These are phyloP conservation scores for Backusella circina DNA, from an alignment of 192 early-diverging fungal species.

Conservation along the genomic window DNA sequence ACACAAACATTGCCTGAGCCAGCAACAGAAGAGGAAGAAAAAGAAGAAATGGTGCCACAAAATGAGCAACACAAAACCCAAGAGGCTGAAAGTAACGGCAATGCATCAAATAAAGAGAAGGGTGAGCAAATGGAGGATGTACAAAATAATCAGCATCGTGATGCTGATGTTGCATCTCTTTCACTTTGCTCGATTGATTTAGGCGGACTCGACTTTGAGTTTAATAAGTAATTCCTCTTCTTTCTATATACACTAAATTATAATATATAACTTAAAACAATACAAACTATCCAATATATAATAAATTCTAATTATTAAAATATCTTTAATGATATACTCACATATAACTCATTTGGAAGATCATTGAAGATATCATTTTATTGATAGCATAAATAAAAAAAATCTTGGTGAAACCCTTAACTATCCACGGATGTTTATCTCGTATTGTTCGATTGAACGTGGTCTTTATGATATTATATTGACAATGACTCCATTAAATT, in stretches of 20 bases:
- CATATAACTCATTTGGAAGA: too few relatives aligned
- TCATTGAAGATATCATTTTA: too few relatives aligned
- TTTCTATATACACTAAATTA: neutral
- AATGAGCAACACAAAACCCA: neutral
- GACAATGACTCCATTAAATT: too few relatives aligned
- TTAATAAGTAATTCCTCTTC: neutral
- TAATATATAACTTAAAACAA: neutral
- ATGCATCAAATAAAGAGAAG: neutral
- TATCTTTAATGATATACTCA: too few relatives aligned
- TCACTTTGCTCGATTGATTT: slow-evolving; percentile 9
- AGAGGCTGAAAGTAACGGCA: neutral
- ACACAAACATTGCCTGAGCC: neutral
- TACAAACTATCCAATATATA: neutral
- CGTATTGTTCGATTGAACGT: too few relatives aligned
- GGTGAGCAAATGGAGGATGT: neutral
- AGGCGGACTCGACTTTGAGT: neutral
- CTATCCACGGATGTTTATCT: too few relatives aligned
- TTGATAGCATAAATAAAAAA: too few relatives aligned
- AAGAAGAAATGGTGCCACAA: neutral
- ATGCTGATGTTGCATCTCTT: neutral
- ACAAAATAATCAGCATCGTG: neutral
- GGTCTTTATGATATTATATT: too few relatives aligned
- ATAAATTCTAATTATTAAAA: neutral
- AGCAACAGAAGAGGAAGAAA: neutral
- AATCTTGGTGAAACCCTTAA: too few relatives aligned